Base-by-base conservation (phyloP, 306 rosid species). In the Lathyrus tuberosus region DNA sequence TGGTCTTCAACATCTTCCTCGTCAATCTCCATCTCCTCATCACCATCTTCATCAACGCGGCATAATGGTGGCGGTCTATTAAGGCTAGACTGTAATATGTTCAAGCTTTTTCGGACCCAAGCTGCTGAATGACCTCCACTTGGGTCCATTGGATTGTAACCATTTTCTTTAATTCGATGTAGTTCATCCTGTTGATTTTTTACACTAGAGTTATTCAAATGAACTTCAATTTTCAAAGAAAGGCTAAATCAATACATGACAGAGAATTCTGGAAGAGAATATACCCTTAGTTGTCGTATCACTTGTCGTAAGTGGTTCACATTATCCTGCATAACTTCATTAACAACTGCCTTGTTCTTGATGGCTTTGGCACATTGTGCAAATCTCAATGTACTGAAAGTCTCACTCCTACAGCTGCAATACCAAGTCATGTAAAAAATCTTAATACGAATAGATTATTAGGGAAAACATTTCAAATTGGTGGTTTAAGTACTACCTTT, bases 1-100 rank as follows among this genome's bases (percentile, higher is more conserved):
- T 68, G 28, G 46, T 83, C 86, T 72, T 87, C 89, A 77, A 87
- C 86, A 69, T 83, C 93, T 72, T 87, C 95, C 80, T 83, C 99
- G 9, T 87, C 97, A 79, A 95, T 91, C 77, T 95, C 99, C 99
- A 95, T 95, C 83, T 95, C 99, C 74, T 83, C 93, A 79, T 95
- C 97, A 70, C 96, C 86, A 62, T 95, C 99, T 56, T 91, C 93
- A 18, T 91, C 97, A 30, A 87, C 75, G 70, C 70, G 72, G 48
- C 83, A 64, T 57, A 86, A 72, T 48, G 81, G 72, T 10, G 67
- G 51, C 3, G 91, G 90, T 77, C 87, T 82, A 48, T 59, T 82
- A 53, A 95, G 83, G 85, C 92, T 89, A 49, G 89, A 83, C 70
- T 74, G 92, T 18, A 95, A 72, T 53, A 91, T 76, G 72, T 56